Evolutionary conservation across 2,329 filamentous ascomycete genomes (phyloP).

Genomic region (Trichoderma aggressivum): DNA sequence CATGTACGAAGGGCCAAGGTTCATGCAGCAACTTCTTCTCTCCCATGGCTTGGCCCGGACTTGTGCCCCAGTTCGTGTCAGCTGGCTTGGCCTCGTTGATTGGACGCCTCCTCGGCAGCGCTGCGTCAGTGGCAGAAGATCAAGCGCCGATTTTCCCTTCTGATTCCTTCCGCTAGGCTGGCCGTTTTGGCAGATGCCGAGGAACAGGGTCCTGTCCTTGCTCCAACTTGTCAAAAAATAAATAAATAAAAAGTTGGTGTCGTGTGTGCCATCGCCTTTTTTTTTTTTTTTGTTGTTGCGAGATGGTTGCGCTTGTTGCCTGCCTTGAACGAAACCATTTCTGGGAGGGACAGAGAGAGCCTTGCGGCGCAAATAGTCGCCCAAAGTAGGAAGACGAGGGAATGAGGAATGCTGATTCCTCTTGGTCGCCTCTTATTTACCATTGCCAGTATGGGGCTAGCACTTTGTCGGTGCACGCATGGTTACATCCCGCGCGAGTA

Average conservation of each 20-base stretch:
- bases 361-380: background rate
- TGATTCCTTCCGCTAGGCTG: background rate
- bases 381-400: background rate
- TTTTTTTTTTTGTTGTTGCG: background rate
- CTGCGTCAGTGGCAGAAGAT: slow-evolving; percentile 11
- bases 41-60: background rate
- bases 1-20: background rate
- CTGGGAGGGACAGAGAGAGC: background rate
- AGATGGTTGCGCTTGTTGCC: background rate
- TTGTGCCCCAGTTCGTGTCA: slow-evolving; percentile 9
- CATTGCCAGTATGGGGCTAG: background rate
- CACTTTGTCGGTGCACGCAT: background rate
- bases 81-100: slow-evolving; percentile 16
- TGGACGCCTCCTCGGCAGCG: slow-evolving; percentile 25
- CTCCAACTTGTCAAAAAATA: background rate
- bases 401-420: background rate
- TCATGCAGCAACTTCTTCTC: background rate
- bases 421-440: background rate
- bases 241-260: background rate
- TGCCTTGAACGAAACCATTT: background rate
- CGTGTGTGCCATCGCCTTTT: background rate
- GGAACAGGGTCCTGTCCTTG: background rate
- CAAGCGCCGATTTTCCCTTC: background rate
- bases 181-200: background rate
- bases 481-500: background rate